phyloP scores from a whole-genome alignment of 495 filamentous ascomycete species.

The Ramalina peruviana region DNA sequence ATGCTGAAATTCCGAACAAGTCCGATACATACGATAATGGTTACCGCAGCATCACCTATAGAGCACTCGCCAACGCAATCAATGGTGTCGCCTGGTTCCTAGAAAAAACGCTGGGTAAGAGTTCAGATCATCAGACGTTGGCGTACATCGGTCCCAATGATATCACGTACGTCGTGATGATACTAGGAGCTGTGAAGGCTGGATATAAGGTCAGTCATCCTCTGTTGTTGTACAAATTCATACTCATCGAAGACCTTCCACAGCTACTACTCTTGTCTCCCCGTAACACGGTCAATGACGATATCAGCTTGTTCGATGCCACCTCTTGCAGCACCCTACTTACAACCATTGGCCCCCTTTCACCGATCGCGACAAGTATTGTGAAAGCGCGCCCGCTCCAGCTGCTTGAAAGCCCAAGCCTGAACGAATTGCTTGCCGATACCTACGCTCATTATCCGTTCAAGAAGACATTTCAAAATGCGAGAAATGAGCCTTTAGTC shows the following conservation, averaged over 20 bases:
- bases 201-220: slow-evolving; percentile 28
- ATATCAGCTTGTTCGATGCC: slow-evolving; percentile 16
- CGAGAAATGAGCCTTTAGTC: slow-evolving; percentile 16
- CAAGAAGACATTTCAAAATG: slow-evolving; percentile 17
- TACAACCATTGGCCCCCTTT: slow-evolving; percentile 7
- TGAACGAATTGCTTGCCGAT: slow-evolving; percentile 16
- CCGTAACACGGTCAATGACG: slow-evolving; percentile 22
- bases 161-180: slow-evolving; percentile 24
- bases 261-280: slow-evolving; percentile 26
- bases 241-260: not conserved
- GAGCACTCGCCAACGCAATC: slow-evolving; percentile 12
- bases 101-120: slow-evolving; percentile 19
- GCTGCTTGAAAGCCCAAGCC: slow-evolving; percentile 15
- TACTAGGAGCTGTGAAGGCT: slow-evolving; percentile 32
- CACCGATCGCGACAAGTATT: slow-evolving; percentile 12
- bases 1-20: slow-evolving; percentile 25
- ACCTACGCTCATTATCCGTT: slow-evolving; percentile 17
- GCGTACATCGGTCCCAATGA: slow-evolving; percentile 34
- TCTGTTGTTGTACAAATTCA: not conserved
- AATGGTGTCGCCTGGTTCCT: slow-evolving; percentile 24
- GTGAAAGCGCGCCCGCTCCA: slow-evolving; percentile 10
- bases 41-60: slow-evolving; percentile 9
- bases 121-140: slow-evolving; percentile 18
- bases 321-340: slow-evolving; percentile 20
- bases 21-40: slow-evolving; percentile 16